Base-by-base conservation (phyloP, 75 land plant genomes). In the Chamaecyparis obtusa region DNA sequence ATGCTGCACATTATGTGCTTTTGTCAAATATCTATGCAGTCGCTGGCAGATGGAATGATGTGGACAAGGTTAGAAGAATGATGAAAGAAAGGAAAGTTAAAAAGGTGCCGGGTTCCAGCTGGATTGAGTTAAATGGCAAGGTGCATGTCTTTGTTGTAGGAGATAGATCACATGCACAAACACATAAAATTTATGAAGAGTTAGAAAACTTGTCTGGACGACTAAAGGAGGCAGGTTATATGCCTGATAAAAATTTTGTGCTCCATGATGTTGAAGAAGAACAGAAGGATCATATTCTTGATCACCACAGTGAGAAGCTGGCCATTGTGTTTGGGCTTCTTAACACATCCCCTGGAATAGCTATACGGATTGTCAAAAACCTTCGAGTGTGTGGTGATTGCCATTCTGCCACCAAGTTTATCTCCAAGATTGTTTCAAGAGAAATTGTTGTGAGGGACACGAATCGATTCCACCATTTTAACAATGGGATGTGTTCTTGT, bases 131-230 rank as follows among this genome's bases (percentile, higher is more conserved):
- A 60, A 81, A 64, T 4, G 86, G 88, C 78, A 72, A 33, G 48
- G 56, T 94, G 48, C 90, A 94, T 83, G 87, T 90, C 19, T 94
- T 94, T 74, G 90, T 87, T 74, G 91, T 93, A 9, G 92, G 93
- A 55, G 95, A 92, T 86, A 75, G 87, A 41, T 86, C 90, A 11
- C 92, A 92, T 77, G 87, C 90, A 41, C 89, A 92, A 83, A 86
- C 60, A 15, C 85, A 88, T 17, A 86, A 64, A 44, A 86, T 93
- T 19, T 85, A 88, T 41, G 78, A 54, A 67, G 83, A 89, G 46
- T 37, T 93, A 46, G 85, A 86, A 32, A 49, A 57, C 13, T 80
- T 93, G 90, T 67, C 67, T 30, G 69, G 48, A n/a, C 35, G 88
- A 11, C 76, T 87, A 2, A 90, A 88, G 88, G 82, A 35, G 72